phyloP scores from a whole-genome alignment of 352 stramenopile species.

The Plasmopara viticola region DNA sequence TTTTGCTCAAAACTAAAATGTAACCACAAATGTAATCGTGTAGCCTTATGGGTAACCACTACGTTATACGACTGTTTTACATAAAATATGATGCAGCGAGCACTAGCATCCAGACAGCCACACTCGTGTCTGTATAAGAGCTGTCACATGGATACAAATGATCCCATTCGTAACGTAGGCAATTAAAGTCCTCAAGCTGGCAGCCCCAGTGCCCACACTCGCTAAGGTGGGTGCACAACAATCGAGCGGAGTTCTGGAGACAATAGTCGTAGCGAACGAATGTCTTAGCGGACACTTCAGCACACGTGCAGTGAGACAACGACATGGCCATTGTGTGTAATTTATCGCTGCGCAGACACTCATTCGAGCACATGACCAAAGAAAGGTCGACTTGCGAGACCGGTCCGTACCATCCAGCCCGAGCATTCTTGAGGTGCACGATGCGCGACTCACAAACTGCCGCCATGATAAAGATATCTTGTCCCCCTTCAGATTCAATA shows the following conservation, averaged over 20 bases:
- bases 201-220: constrained; percentile 87
- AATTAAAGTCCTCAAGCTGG: constrained; percentile 86
- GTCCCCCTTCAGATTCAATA: constrained; percentile 45
- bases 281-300: constrained; percentile 68
- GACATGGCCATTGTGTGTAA: constrained; percentile 76
- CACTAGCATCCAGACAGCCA: constrained; percentile 12
- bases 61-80: too few species aligned
- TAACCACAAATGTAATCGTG: constrained; percentile 19
- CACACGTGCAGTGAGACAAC: constrained; percentile 67
- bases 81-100: constrained; percentile 4
- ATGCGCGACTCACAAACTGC: constrained; percentile 74
- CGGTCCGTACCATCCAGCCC: constrained; percentile 52
- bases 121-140: constrained; percentile 4
- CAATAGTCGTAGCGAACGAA: constrained; percentile 73
- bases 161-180: constrained; percentile 86
- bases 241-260: constrained; percentile 64
- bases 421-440: constrained; percentile 53
- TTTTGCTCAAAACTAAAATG: constrained; percentile 5
- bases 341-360: constrained; percentile 75
- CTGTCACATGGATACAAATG: constrained; percentile 47
- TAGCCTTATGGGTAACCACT: constrained; percentile 1
- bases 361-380: constrained; percentile 77
- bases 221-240: constrained; percentile 81
- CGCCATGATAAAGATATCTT: constrained; percentile 66
- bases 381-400: constrained; percentile 63